phyloP scores from a whole-genome alignment of 2,329 filamentous ascomycete species.

The Mycosphaerella sp. region DNA sequence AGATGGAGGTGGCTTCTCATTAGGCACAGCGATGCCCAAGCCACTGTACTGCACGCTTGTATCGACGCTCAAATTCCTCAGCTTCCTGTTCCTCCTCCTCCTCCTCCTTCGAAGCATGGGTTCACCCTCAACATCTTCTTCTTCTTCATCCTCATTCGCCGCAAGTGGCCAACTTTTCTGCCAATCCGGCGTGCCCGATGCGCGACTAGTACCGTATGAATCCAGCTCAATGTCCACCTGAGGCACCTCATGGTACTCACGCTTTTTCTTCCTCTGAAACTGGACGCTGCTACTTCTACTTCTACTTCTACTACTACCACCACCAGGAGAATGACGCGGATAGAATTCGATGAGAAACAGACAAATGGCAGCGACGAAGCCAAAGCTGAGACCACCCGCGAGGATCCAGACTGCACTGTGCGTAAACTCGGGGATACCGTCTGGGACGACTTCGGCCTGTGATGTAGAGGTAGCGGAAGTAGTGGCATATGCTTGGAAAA shows the following conservation, averaged over 20 bases:
- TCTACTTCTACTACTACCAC: too few relatives aligned
- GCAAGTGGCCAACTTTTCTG: not conserved
- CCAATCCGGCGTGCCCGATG: not conserved
- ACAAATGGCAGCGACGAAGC: constrained; percentile 11
- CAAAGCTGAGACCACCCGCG: constrained; percentile 15
- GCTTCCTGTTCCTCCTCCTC: not conserved
- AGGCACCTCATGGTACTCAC: not conserved
- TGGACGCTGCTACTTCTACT: not conserved
- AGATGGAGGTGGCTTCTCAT: not conserved
- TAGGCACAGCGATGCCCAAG: constrained; percentile 16
- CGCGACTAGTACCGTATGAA: not conserved
- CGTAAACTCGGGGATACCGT: constrained; percentile 10
- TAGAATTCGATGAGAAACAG: constrained; percentile 25
- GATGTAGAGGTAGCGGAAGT: not conserved
- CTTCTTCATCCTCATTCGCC: not conserved
- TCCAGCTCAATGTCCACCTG: constrained; percentile 1
- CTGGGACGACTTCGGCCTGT: not conserved
- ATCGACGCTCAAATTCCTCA: constrained; percentile 13
- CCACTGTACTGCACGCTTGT: constrained; percentile 16
- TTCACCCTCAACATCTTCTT: not conserved
- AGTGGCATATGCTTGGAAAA: not conserved
- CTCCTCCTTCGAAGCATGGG: constrained; percentile 3
- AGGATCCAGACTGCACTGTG: not conserved
- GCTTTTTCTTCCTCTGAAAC: not conserved
- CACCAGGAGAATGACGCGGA: not conserved